A percentile compares a stretch with the other conserved stretches of the same genome.
These are phyloP conservation scores for Ensete ventricosum DNA, from an alignment of 176 grass and related monocot genomes.

Conservation along the genomic window DNA sequence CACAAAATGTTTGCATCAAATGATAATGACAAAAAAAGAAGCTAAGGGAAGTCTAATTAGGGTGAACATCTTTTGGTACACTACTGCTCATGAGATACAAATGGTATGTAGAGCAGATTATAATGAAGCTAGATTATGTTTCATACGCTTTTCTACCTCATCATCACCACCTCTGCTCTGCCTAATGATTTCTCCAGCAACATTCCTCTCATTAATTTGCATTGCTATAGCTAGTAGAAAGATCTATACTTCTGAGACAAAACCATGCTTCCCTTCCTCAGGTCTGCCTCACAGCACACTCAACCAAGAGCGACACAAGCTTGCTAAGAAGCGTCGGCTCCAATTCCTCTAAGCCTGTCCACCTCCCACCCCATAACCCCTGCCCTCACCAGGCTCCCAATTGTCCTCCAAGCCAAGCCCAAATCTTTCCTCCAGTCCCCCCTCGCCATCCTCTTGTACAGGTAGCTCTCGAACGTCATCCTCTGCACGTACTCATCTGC, in stretches of 20 bases:
- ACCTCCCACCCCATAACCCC: slow-evolving; percentile 58
- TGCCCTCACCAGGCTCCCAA: slow-evolving; percentile 47
- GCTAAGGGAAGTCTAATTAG: not conserved
- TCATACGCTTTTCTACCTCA: no score
- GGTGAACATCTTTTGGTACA: not conserved
- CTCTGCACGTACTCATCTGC: slow-evolving; percentile 85
- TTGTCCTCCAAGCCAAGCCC: slow-evolving; percentile 55
- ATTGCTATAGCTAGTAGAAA: not conserved
- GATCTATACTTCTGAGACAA: not conserved
- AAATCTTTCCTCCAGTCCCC: slow-evolving; percentile 42
- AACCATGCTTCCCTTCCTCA: not conserved
- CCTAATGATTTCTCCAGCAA: not conserved
- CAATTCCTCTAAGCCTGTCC: slow-evolving; percentile 33
- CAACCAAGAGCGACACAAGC: not conserved
- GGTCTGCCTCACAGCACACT: not conserved
- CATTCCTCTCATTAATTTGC: not conserved
- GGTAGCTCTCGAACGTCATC: slow-evolving; percentile 89
- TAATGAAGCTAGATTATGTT: no score
- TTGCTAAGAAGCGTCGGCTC: not conserved
- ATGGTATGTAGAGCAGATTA: not conserved
- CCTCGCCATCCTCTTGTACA: slow-evolving; percentile 71
- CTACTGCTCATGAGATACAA: not conserved
- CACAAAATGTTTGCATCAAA: not conserved
- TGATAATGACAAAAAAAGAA: not conserved
- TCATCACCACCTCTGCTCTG: not conserved